These are phyloP conservation scores for Fusarium chlamydosporum DNA, from an alignment of 2,329 filamentous ascomycete species.

Conservation along the genomic window DNA sequence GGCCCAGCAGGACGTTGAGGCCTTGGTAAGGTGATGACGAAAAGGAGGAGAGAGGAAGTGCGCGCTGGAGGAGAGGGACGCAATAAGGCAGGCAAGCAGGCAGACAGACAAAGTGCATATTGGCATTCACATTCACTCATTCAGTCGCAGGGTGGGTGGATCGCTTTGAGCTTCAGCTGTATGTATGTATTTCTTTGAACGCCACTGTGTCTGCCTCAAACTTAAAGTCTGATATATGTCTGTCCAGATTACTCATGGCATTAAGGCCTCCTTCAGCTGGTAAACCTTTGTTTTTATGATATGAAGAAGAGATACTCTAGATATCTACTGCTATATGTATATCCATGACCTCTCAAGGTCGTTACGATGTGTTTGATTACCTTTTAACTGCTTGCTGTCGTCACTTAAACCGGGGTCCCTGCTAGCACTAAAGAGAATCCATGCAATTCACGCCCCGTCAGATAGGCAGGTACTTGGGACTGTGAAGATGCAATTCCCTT, in stretches of 20 bases:
- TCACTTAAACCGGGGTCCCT: slow-evolving; percentile 46
- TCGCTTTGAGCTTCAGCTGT: slow-evolving; percentile 33
- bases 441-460: slow-evolving; percentile 41
- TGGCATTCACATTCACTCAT: slow-evolving; percentile 24
- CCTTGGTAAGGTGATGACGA: background rate
- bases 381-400: slow-evolving; percentile 36
- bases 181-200: slow-evolving; percentile 22
- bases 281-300: background rate
- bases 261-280: background rate
- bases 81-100: slow-evolving; percentile 19
- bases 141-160: slow-evolving; percentile 27
- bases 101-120: slow-evolving; percentile 5
- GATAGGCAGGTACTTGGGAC: slow-evolving; percentile 30
- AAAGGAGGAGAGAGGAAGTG: background rate
- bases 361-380: slow-evolving; percentile 39
- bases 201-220: slow-evolving; percentile 9
- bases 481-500: slow-evolving; percentile 3
- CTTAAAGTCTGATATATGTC: slow-evolving; percentile 4
- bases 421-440: slow-evolving; percentile 33
- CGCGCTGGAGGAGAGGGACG: slow-evolving; percentile 1
- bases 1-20: background rate
- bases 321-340: background rate
- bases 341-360: slow-evolving; percentile 18
- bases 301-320: background rate
- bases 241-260: background rate